phyloP scores from a whole-genome alignment of 495 filamentous ascomycete genomes.

The Penicillium lividum region DNA sequence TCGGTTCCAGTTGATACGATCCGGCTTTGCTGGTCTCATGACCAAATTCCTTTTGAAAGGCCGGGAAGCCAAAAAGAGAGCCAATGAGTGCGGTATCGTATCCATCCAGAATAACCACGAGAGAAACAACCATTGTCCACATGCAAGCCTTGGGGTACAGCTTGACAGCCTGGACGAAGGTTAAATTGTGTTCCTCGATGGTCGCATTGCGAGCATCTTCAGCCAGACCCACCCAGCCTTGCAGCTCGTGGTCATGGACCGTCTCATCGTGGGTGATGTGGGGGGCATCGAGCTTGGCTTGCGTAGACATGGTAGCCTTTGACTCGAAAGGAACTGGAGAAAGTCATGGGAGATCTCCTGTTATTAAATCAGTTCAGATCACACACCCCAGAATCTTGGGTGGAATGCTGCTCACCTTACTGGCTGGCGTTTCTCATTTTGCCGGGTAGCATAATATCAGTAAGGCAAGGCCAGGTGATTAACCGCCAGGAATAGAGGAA shows the following conservation, averaged over 20 bases:
- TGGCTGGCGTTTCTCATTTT: not conserved
- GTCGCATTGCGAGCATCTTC: constrained; percentile 5
- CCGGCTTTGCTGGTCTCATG: constrained; percentile 14
- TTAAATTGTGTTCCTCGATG: constrained; percentile 39
- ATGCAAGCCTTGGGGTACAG: constrained; percentile 53
- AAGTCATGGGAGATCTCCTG: not conserved
- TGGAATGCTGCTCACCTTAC: not conserved
- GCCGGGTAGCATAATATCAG: constrained; percentile 1
- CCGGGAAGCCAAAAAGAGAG: constrained; percentile 41
- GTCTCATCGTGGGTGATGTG: not conserved
- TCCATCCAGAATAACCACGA: constrained; percentile 53
- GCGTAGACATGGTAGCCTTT: not conserved
- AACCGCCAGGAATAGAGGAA: not conserved
- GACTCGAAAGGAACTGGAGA: not conserved
- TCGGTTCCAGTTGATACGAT: constrained; percentile 31
- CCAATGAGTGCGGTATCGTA: constrained; percentile 51
- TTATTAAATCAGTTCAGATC: constrained; percentile 1
- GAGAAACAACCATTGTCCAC: constrained; percentile 48
- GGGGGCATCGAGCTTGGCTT: not conserved
- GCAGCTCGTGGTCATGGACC: not conserved
- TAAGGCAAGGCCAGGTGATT: not conserved
- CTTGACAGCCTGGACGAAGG: constrained; percentile 38
- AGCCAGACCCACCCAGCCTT: not conserved
- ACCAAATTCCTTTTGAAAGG: constrained; percentile 43
- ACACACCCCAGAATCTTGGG: not conserved